Evolutionary conservation across 2,329 filamentous ascomycete species (phyloP), one percentile per base, ranked within the genome.

Genomic region (Malbranchea zuffiana): DNA sequence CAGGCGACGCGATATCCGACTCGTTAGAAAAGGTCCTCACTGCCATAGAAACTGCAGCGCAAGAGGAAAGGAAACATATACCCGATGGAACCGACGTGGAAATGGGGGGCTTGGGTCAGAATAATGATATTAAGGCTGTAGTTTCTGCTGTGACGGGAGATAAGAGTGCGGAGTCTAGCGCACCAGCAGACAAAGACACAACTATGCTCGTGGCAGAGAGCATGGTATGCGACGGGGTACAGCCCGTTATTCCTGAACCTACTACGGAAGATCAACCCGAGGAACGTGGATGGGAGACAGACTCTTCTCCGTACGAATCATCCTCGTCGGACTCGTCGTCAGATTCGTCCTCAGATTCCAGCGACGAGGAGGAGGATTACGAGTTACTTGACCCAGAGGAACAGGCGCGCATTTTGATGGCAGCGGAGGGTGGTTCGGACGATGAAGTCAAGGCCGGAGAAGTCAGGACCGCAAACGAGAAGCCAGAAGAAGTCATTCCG

Each of bases 401-500:
- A 55, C 80, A 83, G 40, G 85, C 83, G 1, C 78, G 80, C 21
- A 76, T 93, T 32, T 66, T 96, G 15, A 92, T 96, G 84, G 73
- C 80, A 44, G 81, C 75, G 28, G 78, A 71, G 20, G 82, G 77
- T 2, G 85, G 85, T 47, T 74, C 71, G 32, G 59, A 61, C 35
- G 54, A 58, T 19, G 59, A 62, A 49, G 49, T 54, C 3, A 49
- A 55, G 13, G 62, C 57, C 20, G 56, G 61, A 1, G 71, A 74
- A 29, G 61, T 92, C 29, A 76, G 81, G 41, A 94, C 86, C 1
- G 80, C 84, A 54, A 94, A 96, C 56, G 90, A 98, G 57, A 46
- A 63, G 11, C 54, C 63, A 0, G 78, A 83, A 39, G 73, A 77
- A 35, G 59, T 71, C 11, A 62, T 79, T 3, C 77, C 79, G 0